A percentile compares a stretch with the other conserved stretches of the same genome.
Conservation (phyloP, 768 basidiomycete species). For the Calvatia gigantea region DNA sequence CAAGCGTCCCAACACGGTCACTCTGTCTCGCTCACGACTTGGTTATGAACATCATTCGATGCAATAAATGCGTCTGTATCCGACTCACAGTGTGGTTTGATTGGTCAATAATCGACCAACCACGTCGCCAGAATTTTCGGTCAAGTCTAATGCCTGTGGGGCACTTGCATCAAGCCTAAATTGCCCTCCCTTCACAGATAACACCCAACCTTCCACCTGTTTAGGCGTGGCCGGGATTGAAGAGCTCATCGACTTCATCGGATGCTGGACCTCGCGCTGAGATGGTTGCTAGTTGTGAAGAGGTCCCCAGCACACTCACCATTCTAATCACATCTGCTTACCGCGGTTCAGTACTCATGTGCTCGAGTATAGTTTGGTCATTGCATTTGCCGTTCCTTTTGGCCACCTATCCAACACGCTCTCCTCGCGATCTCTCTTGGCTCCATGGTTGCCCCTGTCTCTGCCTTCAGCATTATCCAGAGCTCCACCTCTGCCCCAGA, state of each 20-base stretch:
- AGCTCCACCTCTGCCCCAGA: slow-evolving; percentile 86
- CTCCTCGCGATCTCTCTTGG: slow-evolving; percentile 80
- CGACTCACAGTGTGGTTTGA: too few species aligned
- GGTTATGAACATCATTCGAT: too few species aligned
- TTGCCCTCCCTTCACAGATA: slow-evolving; percentile 34
- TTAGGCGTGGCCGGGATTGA: slow-evolving; percentile 55
- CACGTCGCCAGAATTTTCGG: slow-evolving; percentile 63
- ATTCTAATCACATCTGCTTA: background rate
- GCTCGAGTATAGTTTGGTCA: slow-evolving; percentile 82
- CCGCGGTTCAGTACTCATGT: slow-evolving; percentile 56
- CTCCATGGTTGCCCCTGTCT: slow-evolving; percentile 70
- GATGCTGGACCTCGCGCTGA: slow-evolving; percentile 26
- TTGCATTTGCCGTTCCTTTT: slow-evolving; percentile 81
- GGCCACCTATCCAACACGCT: slow-evolving; percentile 89
- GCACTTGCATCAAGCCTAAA: slow-evolving; percentile 88
- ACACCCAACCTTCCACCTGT: slow-evolving; percentile 52
- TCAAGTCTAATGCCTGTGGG: slow-evolving; percentile 80
- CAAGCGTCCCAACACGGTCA: too few species aligned
- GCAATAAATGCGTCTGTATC: too few species aligned
- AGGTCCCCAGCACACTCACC: slow-evolving; percentile 38
- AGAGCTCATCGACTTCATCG: slow-evolving; percentile 38
- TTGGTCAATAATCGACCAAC: slow-evolving; percentile 25
- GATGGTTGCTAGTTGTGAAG: slow-evolving; percentile 56
- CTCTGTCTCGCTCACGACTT: too few species aligned
- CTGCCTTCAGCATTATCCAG: slow-evolving; percentile 77